These are phyloP conservation scores for Hypericum perforatum DNA, from an alignment of 345 rosid genomes.

Conservation along the genomic window DNA sequence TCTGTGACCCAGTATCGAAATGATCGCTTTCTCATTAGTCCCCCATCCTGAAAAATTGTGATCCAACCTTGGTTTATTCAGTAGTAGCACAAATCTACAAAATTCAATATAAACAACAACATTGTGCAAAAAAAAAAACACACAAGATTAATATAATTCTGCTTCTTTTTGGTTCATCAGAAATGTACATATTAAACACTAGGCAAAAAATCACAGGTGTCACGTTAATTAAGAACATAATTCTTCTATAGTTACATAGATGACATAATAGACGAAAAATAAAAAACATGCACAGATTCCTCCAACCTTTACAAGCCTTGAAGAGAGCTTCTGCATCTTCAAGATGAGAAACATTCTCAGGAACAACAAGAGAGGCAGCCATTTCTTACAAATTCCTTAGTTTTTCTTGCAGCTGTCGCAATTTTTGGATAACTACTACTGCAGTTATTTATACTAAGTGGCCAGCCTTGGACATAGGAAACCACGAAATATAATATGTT, in stretches of 20 bases:
- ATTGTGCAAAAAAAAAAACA: not conserved
- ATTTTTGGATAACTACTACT: no score
- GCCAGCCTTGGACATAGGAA: no score
- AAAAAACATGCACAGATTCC: not conserved
- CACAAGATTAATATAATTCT: no score
- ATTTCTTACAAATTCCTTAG: not conserved
- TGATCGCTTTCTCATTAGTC: constrained; percentile 38
- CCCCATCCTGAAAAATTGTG: constrained; percentile 35
- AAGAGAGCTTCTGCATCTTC: not conserved
- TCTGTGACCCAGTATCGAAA: constrained; percentile 39
- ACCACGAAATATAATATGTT: no score
- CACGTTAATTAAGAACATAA: not conserved
- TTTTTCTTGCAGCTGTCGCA: no score
- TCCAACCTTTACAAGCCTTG: not conserved
- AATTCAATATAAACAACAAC: not conserved
- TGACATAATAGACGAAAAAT: not conserved
- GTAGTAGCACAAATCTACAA: not conserved
- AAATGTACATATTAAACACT: no score
- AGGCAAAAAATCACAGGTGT: no score
- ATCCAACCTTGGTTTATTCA: not conserved
- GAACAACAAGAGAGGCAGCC: not conserved
- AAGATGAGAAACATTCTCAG: not conserved
- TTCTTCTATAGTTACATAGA: not conserved
- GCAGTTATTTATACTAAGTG: no score
- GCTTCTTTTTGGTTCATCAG: no score